These are phyloP conservation scores for Penicillium hordei DNA, from an alignment of 2,329 filamentous ascomycete genomes.

Conservation along the genomic window DNA sequence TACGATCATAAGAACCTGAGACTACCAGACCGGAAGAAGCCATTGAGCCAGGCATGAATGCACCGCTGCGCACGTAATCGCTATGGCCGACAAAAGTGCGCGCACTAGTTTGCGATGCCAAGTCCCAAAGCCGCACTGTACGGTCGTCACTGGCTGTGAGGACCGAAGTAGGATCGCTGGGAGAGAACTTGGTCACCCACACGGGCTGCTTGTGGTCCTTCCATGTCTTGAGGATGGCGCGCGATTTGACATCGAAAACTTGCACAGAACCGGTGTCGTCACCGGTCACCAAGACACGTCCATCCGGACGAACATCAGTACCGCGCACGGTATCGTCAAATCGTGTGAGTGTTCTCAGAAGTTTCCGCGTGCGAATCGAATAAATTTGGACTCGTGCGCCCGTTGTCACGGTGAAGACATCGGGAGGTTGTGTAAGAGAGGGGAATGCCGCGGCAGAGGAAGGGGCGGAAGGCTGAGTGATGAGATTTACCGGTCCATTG, in stretches of 20 bases:
- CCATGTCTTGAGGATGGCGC: constrained; percentile 95
- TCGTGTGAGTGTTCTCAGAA: constrained; percentile 88
- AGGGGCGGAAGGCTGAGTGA: constrained; percentile 66
- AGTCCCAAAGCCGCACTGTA: constrained; percentile 90
- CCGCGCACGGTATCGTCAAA: constrained; percentile 90
- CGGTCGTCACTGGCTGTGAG: constrained; percentile 91
- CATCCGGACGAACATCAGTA: constrained; percentile 84
- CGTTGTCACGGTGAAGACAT: constrained; percentile 86
- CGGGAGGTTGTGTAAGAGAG: constrained; percentile 49
- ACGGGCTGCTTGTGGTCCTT: constrained; percentile 90
- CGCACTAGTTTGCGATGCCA: constrained; percentile 74
- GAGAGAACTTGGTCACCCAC: constrained; percentile 90
- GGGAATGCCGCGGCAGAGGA: constrained; percentile 43
- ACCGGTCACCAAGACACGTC: constrained; percentile 83
- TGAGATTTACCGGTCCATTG: constrained; percentile 84
- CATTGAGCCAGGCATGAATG: constrained; percentile 70
- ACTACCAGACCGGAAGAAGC: constrained; percentile 71
- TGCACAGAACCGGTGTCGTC: constrained; percentile 91
- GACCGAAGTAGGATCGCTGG: constrained; percentile 77
- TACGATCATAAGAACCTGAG: constrained; percentile 92
- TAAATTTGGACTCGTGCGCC: constrained; percentile 91
- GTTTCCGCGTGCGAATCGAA: constrained; percentile 85
- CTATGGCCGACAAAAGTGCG: constrained; percentile 80
- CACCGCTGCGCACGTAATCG: constrained; percentile 87
- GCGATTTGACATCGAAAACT: constrained; percentile 86